Percentiles rank a stretch among this genome's conserved stretches.
Conservation (phyloP, 352 stramenopile genomes). For the Phytopythium delawarense region DNA sequence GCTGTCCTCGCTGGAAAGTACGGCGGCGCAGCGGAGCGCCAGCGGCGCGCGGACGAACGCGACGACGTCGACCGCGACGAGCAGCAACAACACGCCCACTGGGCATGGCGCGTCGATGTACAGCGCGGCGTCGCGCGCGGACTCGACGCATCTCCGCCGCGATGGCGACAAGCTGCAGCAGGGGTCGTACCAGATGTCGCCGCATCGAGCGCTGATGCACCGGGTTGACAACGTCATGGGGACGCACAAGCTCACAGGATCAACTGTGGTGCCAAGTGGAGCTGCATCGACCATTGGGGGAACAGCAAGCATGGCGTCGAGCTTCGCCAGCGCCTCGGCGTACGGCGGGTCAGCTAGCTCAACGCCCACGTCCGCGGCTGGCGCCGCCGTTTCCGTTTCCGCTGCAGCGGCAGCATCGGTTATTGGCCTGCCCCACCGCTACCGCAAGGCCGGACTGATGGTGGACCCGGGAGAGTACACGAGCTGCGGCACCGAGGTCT, state of each 20-base stretch:
- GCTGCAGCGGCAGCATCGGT: background rate
- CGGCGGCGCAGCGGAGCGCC: constrained; percentile 7
- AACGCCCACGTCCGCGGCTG: constrained; percentile 11
- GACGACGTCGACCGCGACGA: constrained; percentile 26
- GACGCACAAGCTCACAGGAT: constrained; percentile 6
- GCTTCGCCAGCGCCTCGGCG: constrained; percentile 9
- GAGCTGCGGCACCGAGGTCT: constrained; percentile 62
- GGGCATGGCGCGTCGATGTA: constrained; percentile 19
- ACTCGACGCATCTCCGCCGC: background rate
- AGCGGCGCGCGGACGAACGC: constrained; percentile 13
- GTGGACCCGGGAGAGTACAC: constrained; percentile 53
- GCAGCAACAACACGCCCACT: constrained; percentile 21
- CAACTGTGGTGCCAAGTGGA: background rate
- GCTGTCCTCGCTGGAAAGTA: constrained; percentile 20
- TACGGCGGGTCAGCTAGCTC: constrained; percentile 13
- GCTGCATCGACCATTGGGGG: constrained; percentile 5
- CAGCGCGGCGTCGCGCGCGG: constrained; percentile 13
- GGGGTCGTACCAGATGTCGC: constrained; percentile 35
- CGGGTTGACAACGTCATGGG: constrained; percentile 52
- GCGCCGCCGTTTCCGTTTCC: background rate
- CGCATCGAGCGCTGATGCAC: constrained; percentile 56
- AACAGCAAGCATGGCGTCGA: constrained; percentile 8
- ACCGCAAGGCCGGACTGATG: constrained; percentile 10
- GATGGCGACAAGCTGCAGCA: constrained; percentile 11
- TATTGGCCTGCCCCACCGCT: constrained; percentile 1